These are phyloP conservation scores for Heritiera fomes DNA, from an alignment of 345 rosid species.

Conservation along the genomic window DNA sequence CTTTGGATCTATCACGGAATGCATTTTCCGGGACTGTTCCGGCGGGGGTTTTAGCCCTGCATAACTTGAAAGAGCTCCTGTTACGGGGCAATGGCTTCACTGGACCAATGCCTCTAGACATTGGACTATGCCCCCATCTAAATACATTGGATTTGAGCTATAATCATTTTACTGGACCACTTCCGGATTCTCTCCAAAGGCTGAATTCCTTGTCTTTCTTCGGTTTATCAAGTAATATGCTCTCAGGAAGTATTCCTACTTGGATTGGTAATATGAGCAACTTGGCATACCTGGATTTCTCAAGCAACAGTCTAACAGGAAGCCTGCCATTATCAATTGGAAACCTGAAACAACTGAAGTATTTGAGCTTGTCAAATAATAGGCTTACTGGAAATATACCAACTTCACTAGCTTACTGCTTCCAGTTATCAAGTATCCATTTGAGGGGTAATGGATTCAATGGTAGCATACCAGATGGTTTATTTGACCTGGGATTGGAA, in stretches of 20 bases:
- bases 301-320: slow-evolving; percentile 65
- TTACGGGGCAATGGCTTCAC: slow-evolving; percentile 60
- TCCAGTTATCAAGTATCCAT: slow-evolving; percentile 44
- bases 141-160: slow-evolving; percentile 53
- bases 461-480: slow-evolving; percentile 60
- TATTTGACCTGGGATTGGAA: slow-evolving; percentile 69
- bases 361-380: slow-evolving; percentile 61
- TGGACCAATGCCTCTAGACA: slow-evolving; percentile 67
- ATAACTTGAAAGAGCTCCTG: slow-evolving; percentile 56
- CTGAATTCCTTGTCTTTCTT: slow-evolving; percentile 46
- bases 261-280: slow-evolving; percentile 60
- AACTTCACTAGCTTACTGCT: slow-evolving; percentile 48
- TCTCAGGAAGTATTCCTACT: slow-evolving; percentile 60
- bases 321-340: slow-evolving; percentile 57
- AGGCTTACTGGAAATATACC: slow-evolving; percentile 65
- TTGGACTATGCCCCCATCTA: slow-evolving; percentile 19
- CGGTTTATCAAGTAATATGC: slow-evolving; percentile 52
- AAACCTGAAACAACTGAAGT: slow-evolving; percentile 48
- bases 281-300: slow-evolving; percentile 59
- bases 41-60: slow-evolving; percentile 46
- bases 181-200: slow-evolving; percentile 55
- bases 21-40: slow-evolving; percentile 61
- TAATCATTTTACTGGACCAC: slow-evolving; percentile 56
- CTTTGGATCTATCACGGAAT: slow-evolving; percentile 75
- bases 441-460: slow-evolving; percentile 57